Conservation (phyloP, 495 filamentous ascomycete species). For the Aspergillus heteromorphus region DNA sequence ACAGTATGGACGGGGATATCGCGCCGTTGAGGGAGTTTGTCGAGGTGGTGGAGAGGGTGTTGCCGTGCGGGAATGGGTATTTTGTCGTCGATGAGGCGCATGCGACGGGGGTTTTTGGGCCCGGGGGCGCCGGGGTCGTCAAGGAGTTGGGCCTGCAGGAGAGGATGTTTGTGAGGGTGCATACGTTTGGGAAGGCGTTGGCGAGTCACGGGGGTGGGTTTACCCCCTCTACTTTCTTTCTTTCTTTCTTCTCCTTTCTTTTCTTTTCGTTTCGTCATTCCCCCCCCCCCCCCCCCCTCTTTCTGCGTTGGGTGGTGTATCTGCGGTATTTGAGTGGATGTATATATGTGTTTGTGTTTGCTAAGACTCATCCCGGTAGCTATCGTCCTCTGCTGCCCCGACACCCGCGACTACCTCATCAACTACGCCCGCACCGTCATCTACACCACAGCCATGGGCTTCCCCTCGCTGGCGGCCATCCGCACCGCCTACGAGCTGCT, state of each 20-base stretch:
- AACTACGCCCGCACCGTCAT: slow-evolving; percentile 47
- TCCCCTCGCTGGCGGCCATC: slow-evolving; percentile 45
- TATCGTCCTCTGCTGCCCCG: slow-evolving; percentile 42
- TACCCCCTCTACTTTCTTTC: background rate
- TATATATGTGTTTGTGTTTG: too few species aligned
- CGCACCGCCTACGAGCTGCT: slow-evolving; percentile 40
- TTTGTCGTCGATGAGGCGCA: slow-evolving; percentile 80
- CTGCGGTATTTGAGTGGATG: too few species aligned
- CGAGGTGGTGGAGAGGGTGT: slow-evolving; percentile 46
- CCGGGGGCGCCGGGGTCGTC: slow-evolving; percentile 60
- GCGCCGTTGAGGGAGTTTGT: slow-evolving; percentile 58
- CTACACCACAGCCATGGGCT: slow-evolving; percentile 45
- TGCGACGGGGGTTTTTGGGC: slow-evolving; percentile 62
- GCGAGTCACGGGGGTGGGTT: slow-evolving; percentile 64
- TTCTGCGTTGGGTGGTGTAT: too few species aligned
- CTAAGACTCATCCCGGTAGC: slow-evolving; percentile 13
- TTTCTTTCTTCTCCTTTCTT: slow-evolving; percentile 2
- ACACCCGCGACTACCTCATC: slow-evolving; percentile 36
- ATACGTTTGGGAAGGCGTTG: slow-evolving; percentile 76
- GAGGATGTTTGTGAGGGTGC: slow-evolving; percentile 60
- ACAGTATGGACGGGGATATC: slow-evolving; percentile 81
- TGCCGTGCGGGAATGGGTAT: slow-evolving; percentile 56
- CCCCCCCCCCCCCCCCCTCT: too few species aligned
- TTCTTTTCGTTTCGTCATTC: background rate
- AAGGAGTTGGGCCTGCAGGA: slow-evolving; percentile 61